Conservation (phyloP, 306 rosid genomes). For the Herpetospermum pedunculosum region DNA sequence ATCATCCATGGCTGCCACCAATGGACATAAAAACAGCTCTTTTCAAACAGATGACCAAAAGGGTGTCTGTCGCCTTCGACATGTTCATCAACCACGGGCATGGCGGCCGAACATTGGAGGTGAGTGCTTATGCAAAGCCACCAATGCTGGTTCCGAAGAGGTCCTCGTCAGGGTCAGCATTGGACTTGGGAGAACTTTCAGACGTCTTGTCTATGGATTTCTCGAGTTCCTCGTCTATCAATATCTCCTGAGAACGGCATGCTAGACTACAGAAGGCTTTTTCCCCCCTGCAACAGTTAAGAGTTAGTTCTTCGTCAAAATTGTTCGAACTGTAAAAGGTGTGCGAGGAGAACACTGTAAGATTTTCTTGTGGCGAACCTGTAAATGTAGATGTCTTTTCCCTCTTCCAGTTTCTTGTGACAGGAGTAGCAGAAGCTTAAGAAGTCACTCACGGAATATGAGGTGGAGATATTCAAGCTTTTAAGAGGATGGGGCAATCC, state of each 20-base stretch:
- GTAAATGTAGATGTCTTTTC: constrained; percentile 76
- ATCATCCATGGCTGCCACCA: constrained; percentile 87
- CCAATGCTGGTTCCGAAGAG: constrained; percentile 34
- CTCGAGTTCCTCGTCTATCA: constrained; percentile 57
- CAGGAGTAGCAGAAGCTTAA: constrained; percentile 77
- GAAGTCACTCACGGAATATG: constrained; percentile 29
- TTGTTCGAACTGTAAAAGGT: neutral
- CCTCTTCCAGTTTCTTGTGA: constrained; percentile 67
- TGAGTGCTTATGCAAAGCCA: constrained; percentile 22
- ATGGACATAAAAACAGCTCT: constrained; percentile 67
- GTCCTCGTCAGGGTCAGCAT: constrained; percentile 25
- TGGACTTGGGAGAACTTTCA: constrained; percentile 24
- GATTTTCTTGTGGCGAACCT: constrained; percentile 27
- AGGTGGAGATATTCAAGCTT: constrained; percentile 3
- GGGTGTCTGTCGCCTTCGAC: constrained; percentile 18
- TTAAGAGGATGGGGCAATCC: neutral
- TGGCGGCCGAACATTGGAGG: neutral
- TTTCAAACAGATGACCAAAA: constrained; percentile 53
- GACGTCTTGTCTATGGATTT: constrained; percentile 25
- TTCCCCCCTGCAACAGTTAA: constrained; percentile 54
- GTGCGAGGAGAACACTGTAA: neutral
- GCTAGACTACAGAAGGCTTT: constrained; percentile 71
- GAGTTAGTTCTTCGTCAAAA: constrained; percentile 11
- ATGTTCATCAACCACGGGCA: constrained; percentile 14
- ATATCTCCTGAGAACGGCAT: constrained; percentile 64